Percentiles rank a stretch among this genome's conserved stretches.
These are phyloP conservation scores for Aspergillus fumigatus DNA, from an alignment of 2,329 filamentous ascomycete genomes.

Conservation along the genomic window DNA sequence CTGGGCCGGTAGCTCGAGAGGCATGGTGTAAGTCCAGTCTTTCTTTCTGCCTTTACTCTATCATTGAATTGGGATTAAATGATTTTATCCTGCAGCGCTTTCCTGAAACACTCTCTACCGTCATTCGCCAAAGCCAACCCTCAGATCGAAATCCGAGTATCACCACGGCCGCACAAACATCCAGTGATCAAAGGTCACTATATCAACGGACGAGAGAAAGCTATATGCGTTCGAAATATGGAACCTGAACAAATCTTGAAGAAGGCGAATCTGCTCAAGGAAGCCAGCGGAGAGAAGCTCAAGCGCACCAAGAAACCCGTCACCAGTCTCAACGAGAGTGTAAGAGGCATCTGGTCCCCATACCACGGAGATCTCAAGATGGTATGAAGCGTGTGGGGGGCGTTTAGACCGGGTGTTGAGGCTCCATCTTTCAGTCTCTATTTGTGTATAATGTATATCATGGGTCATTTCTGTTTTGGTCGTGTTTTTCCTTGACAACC, in stretches of 20 bases:
- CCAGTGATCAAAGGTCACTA: constrained; percentile 86
- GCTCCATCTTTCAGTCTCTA: constrained; percentile 9
- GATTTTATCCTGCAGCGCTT: constrained; percentile 53
- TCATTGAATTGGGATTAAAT: neutral
- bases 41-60: neutral
- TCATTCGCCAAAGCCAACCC: constrained; percentile 78
- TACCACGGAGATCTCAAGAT: constrained; percentile 54
- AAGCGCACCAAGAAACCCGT: constrained; percentile 56
- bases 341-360: constrained; percentile 62
- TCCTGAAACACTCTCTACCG: constrained; percentile 72
- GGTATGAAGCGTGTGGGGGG: constrained; percentile 34
- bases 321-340: constrained; percentile 58
- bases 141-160: constrained; percentile 85
- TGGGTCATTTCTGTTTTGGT: constrained; percentile 20
- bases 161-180: constrained; percentile 83
- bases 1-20: constrained; percentile 85
- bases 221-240: constrained; percentile 84
- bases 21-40: constrained; percentile 72
- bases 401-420: constrained; percentile 17
- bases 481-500: constrained; percentile 10
- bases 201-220: constrained; percentile 82
- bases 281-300: constrained; percentile 45
- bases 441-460: constrained; percentile 26
- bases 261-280: constrained; percentile 57
- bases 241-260: constrained; percentile 73